Base-by-base conservation (phyloP, 2,329 filamentous ascomycete species). In the Hypoxylon sp. region DNA sequence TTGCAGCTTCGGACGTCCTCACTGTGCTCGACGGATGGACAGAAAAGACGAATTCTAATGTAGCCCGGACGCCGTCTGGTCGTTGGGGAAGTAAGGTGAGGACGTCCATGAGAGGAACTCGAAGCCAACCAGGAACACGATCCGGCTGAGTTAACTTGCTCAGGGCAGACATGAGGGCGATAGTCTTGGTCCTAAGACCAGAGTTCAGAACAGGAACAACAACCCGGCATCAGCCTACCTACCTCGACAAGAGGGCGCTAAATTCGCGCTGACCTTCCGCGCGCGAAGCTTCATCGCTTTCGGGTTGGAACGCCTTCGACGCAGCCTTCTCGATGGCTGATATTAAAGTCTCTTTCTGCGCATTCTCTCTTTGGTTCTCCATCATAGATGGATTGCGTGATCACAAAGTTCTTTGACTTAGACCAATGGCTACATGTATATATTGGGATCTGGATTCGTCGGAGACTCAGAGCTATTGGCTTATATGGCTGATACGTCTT, bases 21-120 rank as follows among this genome's bases (percentile, higher is more conserved):
- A 81, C 76, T 5, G 80, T 79, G 69, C 81, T 83, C 67, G 86
- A 84, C 0, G 90, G 87, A 67, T 92, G 90, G 5, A 91, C 88
- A 1, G 90, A 85, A 63, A 92, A 90, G 36, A 93, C 83, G 74
- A 93, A 93, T 74, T 93, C 90, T 67, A 93, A 82, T 0, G 89
- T 90, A 25, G 87, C 85, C 34, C 90, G 85, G 13, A 93, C 89
- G 17, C 91, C 91, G 67, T 88, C 84, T 2, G 81, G 79, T 3
- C 90, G 83, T 25, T 92, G 81, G 0, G 91, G 90, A 9, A 93
- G 74, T 11, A 83, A 75, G 1, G 89, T 88, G 48, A 93, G 82
- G 11, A 86, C 82, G 62, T 83, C 83, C 71, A 90, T 82, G 1
- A 93, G 75, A 45, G 83, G 83, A 17, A 82, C 71, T 46, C 85